Percentiles rank a stretch among this genome's conserved stretches.
Evolutionary conservation across 805 yeast genomes (phyloP).

Genomic region (Cyberlindnera galapagoensis): DNA sequence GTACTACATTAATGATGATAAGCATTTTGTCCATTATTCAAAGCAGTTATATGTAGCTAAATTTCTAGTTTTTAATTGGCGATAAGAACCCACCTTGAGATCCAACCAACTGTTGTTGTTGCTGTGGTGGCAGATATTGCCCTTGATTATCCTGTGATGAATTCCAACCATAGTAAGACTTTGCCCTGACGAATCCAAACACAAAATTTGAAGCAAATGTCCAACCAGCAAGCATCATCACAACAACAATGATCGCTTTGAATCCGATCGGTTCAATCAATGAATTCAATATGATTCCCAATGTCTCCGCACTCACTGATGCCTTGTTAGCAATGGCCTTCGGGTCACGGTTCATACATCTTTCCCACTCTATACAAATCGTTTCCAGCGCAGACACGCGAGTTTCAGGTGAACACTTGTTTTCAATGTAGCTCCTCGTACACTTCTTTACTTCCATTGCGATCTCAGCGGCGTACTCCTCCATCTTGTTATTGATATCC

Average conservation of each 20-base stretch:
- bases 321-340: constrained; percentile 41
- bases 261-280: constrained; percentile 63
- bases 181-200: constrained; percentile 60
- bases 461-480: constrained; percentile 38
- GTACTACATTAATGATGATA: too few relatives aligned
- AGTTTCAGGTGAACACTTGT: constrained; percentile 49
- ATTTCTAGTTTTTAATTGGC: too few relatives aligned
- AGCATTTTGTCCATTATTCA: too few relatives aligned
- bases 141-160: constrained; percentile 4
- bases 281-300: constrained; percentile 56
- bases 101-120: constrained; percentile 2
- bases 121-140: constrained; percentile 6
- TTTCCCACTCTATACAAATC: constrained; percentile 55
- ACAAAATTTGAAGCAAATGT: constrained; percentile 55
- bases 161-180: constrained; percentile 32
- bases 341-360: constrained; percentile 57
- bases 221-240: constrained; percentile 34
- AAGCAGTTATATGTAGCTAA: too few relatives aligned
- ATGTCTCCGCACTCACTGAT: constrained; percentile 51
- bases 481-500: constrained; percentile 49
- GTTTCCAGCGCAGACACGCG: constrained; percentile 53
- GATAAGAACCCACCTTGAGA: too few relatives aligned
- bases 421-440: constrained; percentile 42
- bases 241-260: constrained; percentile 44
- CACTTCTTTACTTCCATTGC: constrained; percentile 50